Percentiles rank a stretch among this genome's conserved stretches.
Conservation (phyloP, 1,139 yeast species). For the Candida anutae region DNA sequence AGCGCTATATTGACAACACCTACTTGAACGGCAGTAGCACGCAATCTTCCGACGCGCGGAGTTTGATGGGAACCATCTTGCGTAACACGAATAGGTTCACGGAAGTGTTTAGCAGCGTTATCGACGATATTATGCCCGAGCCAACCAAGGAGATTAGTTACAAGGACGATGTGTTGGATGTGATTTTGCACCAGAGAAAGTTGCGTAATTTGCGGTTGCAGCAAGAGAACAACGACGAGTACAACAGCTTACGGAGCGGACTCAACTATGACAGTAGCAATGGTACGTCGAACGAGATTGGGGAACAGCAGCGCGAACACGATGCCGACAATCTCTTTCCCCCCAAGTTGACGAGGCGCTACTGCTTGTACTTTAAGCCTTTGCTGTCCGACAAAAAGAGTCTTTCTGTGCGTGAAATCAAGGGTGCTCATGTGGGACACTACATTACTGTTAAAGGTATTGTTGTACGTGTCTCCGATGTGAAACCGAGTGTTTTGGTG, state of each 20-base stretch:
- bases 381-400: slow-evolving; percentile 48
- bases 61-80: slow-evolving; percentile 50
- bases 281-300: slow-evolving; percentile 2
- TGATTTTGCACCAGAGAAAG: slow-evolving; percentile 82
- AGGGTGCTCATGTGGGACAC: slow-evolving; percentile 78
- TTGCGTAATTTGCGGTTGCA: slow-evolving; percentile 70
- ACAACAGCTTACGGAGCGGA: slow-evolving; percentile 31
- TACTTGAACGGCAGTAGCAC: slow-evolving; percentile 9
- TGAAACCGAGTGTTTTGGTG: slow-evolving; percentile 84
- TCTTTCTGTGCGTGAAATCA: slow-evolving; percentile 82
- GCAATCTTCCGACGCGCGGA: slow-evolving; percentile 16
- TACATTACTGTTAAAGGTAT: slow-evolving; percentile 89
- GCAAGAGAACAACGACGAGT: slow-evolving; percentile 56
- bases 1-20: slow-evolving; percentile 50
- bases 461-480: slow-evolving; percentile 92
- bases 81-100: slow-evolving; percentile 73
- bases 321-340: slow-evolving; percentile 56
- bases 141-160: slow-evolving; percentile 73
- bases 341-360: slow-evolving; percentile 77
- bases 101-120: slow-evolving; percentile 66
- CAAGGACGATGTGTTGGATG: slow-evolving; percentile 88
- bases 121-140: slow-evolving; percentile 78
- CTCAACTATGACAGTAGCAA: slow-evolving; percentile 9
- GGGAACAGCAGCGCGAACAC: slow-evolving; percentile 1
- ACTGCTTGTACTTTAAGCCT: slow-evolving; percentile 82